Evolutionary conservation across 2,329 filamentous ascomycete genomes (phyloP).

Genomic region (Mariannaea sp.): DNA sequence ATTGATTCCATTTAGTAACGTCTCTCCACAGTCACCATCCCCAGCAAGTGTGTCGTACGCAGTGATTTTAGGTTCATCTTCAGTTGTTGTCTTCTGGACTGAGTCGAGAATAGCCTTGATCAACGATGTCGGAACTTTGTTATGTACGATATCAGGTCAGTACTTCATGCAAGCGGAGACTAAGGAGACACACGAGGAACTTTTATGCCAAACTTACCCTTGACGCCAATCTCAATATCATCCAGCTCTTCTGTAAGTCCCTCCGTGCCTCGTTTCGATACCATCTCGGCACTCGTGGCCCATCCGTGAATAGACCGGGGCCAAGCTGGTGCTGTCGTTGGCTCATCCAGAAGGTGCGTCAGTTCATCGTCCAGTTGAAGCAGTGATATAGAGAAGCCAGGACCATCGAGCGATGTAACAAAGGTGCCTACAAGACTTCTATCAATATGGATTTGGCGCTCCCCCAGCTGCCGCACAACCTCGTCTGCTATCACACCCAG

Average conservation of each 20-base stretch:
- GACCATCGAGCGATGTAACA: slow-evolving; percentile 32
- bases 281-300: slow-evolving; percentile 23
- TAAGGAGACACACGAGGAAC: too few relatives aligned
- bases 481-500: slow-evolving; percentile 34
- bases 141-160: neutral
- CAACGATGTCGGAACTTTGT: slow-evolving; percentile 24
- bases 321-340: slow-evolving; percentile 33
- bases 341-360: slow-evolving; percentile 26
- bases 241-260: slow-evolving; percentile 10
- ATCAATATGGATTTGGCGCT: slow-evolving; percentile 17
- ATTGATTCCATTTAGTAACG: slow-evolving; percentile 35
- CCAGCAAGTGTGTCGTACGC: slow-evolving; percentile 41
- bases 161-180: too few relatives aligned
- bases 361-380: slow-evolving; percentile 31
- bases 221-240: slow-evolving; percentile 26
- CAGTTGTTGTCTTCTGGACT: slow-evolving; percentile 38
- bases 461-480: slow-evolving; percentile 25
- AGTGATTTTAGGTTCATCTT: slow-evolving; percentile 45
- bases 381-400: slow-evolving; percentile 32
- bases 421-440: slow-evolving; percentile 32
- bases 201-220: slow-evolving; percentile 8
- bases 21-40: slow-evolving; percentile 44
- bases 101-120: slow-evolving; percentile 29
- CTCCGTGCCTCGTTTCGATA: slow-evolving; percentile 20
- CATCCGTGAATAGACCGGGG: slow-evolving; percentile 31